Evolutionary conservation across 75 land plant genomes (phyloP).

Genomic region (Chamaecyparis obtusa): DNA sequence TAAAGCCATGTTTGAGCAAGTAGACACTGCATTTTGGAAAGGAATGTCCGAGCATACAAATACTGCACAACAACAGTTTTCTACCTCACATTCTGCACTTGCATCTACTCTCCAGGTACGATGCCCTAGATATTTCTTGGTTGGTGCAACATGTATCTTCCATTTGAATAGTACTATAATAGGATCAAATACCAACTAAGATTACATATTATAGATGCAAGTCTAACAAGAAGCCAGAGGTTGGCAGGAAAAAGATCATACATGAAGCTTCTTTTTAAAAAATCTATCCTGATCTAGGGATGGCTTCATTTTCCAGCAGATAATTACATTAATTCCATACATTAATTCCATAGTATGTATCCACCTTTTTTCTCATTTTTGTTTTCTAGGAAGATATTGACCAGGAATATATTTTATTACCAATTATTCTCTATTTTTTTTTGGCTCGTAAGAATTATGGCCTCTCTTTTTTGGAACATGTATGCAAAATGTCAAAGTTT

Average conservation of each 20-base stretch:
- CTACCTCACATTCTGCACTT: slow-evolving; percentile 62
- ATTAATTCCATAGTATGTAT: neutral
- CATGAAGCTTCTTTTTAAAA: neutral
- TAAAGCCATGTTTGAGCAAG: slow-evolving; percentile 92
- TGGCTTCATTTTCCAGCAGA: neutral
- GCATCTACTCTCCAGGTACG: slow-evolving; percentile 78
- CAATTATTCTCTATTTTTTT: neutral
- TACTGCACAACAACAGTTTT: slow-evolving; percentile 74
- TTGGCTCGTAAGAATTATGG: neutral
- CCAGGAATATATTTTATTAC: no score
- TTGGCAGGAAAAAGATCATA: neutral
- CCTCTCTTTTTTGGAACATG: no score
- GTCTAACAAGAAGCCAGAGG: neutral
- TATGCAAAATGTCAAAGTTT: no score
- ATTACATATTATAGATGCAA: neutral
- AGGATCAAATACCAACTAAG: neutral
- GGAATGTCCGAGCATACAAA: slow-evolving; percentile 82
- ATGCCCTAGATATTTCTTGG: neutral
- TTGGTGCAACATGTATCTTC: no score
- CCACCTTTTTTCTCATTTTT: neutral
- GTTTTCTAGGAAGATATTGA: neutral
- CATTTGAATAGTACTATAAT: neutral
- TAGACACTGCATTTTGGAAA: slow-evolving; percentile 86
- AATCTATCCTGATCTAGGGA: neutral
- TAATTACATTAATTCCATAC: no score